phyloP scores from a whole-genome alignment of 169 alveolate genomes.

The Cyclospora cayetanensis region DNA sequence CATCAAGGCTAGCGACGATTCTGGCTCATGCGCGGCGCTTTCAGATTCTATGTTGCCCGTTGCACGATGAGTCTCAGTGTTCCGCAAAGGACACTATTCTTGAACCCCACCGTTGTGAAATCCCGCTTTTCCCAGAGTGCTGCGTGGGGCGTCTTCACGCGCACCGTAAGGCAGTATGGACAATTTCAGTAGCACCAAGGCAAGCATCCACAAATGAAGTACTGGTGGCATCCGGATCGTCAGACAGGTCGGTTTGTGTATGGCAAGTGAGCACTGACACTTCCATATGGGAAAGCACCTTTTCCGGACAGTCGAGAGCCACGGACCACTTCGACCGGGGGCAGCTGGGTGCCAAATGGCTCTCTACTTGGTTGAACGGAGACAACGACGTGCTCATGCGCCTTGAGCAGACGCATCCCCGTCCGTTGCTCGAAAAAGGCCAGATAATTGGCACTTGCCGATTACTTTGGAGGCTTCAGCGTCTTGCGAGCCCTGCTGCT shows the following conservation, averaged over 20 bases:
- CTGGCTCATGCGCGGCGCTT: slow-evolving; percentile 57
- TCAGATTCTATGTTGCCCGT: slow-evolving; percentile 34
- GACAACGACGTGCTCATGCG: slow-evolving; percentile 34
- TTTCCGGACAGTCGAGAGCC: not conserved
- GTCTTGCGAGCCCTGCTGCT: slow-evolving; percentile 47
- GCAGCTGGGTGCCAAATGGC: slow-evolving; percentile 23
- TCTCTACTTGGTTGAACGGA: slow-evolving; percentile 19
- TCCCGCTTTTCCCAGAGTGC: slow-evolving; percentile 45
- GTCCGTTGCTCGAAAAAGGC: slow-evolving; percentile 31
- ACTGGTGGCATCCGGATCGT: slow-evolving; percentile 47
- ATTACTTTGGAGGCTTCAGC: slow-evolving; percentile 36
- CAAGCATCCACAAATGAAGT: not conserved
- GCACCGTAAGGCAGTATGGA: slow-evolving; percentile 56
- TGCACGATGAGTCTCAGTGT: slow-evolving; percentile 47
- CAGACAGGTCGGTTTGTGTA: slow-evolving; percentile 55
- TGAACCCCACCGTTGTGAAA: slow-evolving; percentile 47
- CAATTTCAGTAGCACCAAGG: slow-evolving; percentile 55
- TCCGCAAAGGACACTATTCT: not conserved
- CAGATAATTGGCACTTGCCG: slow-evolving; percentile 50
- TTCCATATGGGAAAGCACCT: not conserved
- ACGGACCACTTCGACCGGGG: not conserved
- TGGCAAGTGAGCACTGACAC: slow-evolving; percentile 35
- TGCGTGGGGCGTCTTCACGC: slow-evolving; percentile 49
- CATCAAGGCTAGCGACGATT: slow-evolving; percentile 59
- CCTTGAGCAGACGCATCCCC: slow-evolving; percentile 59